These are phyloP conservation scores for Russula emetica DNA, from an alignment of 768 basidiomycete genomes.

Conservation along the genomic window DNA sequence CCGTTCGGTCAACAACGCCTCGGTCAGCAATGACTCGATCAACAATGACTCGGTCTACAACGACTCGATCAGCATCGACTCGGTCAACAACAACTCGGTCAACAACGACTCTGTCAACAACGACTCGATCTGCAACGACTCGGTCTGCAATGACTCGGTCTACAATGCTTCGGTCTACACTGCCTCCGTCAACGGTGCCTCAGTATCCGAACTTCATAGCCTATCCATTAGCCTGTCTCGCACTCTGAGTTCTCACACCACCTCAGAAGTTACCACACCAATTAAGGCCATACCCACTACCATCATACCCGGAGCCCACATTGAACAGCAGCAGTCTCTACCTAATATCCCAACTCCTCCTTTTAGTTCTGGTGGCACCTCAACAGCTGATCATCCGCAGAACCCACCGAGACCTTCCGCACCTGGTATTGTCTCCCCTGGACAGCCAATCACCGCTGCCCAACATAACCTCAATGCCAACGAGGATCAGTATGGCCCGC, in stretches of 20 bases:
- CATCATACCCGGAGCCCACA: conserved; percentile 32
- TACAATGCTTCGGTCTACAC: no score
- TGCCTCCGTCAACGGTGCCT: no score
- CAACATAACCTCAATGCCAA: conserved; percentile 86
- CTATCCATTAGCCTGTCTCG: conserved; percentile 50
- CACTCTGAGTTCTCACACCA: conserved; percentile 61
- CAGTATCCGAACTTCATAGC: background rate
- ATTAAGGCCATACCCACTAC: conserved; percentile 33
- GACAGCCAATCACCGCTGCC: conserved; percentile 37
- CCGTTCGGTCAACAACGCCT: no score
- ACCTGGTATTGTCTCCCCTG: conserved; percentile 34
- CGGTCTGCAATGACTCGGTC: no score
- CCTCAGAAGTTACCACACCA: conserved; percentile 38
- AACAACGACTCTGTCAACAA: no score
- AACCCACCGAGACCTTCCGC: conserved; percentile 34
- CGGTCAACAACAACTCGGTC: no score
- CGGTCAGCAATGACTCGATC: no score
- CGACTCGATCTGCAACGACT: no score
- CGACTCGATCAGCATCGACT: no score
- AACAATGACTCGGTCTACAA: no score
- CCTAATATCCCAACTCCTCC: conserved; percentile 36
- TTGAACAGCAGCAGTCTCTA: conserved; percentile 30
- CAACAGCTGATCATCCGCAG: conserved; percentile 28
- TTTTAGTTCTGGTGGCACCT: conserved; percentile 35
- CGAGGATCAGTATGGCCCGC: conserved; percentile 87